Base-by-base conservation (phyloP, 2,329 filamentous ascomycete genomes). In the Cryphonectria parasitica region DNA sequence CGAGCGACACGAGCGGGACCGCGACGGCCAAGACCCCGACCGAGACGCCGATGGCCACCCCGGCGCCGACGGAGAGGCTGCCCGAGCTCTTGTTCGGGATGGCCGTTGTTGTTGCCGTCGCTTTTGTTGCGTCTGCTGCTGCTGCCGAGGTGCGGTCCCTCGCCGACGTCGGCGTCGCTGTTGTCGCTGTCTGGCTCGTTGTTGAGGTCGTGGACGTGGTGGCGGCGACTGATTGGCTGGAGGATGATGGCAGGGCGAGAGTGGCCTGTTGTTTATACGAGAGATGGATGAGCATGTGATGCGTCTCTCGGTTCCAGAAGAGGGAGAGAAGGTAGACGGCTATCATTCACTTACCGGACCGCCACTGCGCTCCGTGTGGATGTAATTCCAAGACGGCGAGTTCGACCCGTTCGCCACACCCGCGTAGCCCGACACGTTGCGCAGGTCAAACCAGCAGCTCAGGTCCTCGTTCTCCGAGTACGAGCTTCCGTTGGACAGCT, bases 401-500 rank as follows among this genome's bases (percentile, higher is more conserved):
- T 67, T 61, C 1, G 54, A 8, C 17, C 54, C 65, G 7, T 60
- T n/a, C 10, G 52, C 65, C n/a, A 45, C 8, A 6, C 2, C n/a
- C 10, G 39, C 56, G 15, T 61, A 58, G 5, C 65, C 39, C 17
- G 39, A 60, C 25, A 15, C 36, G n/a, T 61, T 41, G 11, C 65
- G 54, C 39, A 67, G 36, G 8, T 61, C 22, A 41, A 67, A 67
- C 65, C 65, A 67, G 54, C 65, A 67, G 56, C 34, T 60, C 36
- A 60, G 52, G 65, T 67, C 54, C 11, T 31, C 22, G 25, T 43
- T 22, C 4, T n/a, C 25, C 36, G 54, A 45, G 25, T 45, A 61
- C 17, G 54, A 58, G 36, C 36, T 61, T 1, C 65, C 65, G 5
- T 67, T 36, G 3, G 39, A 15, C 36, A 61, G 39, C 39, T 67